Evolutionary conservation across 2,329 filamentous ascomycete genomes (phyloP).

Genomic region (Emmonsiellopsis sp.): DNA sequence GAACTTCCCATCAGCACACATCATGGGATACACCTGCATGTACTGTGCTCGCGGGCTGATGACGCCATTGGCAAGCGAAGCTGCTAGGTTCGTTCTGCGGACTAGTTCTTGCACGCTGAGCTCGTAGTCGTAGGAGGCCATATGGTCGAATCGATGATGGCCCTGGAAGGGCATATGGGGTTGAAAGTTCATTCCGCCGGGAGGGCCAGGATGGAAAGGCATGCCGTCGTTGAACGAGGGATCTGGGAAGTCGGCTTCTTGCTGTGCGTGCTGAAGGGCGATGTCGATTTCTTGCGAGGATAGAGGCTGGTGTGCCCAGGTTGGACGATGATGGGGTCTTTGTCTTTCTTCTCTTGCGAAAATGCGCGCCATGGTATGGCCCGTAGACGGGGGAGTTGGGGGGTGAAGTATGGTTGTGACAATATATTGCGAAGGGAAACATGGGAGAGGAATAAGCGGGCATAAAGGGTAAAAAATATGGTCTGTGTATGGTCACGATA

Average conservation of each 20-base stretch:
- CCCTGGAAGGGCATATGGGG: background rate
- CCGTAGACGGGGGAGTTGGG: too few relatives aligned
- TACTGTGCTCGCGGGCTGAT: conserved; percentile 13
- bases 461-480: too few relatives aligned
- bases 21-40: conserved; percentile 16
- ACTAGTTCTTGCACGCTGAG: conserved; percentile 9
- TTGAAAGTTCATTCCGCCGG: too few relatives aligned
- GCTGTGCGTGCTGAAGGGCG: background rate
- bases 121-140: conserved; percentile 1
- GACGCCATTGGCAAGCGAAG: conserved; percentile 14
- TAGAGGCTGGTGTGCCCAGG: background rate
- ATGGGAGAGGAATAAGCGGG: too few relatives aligned
- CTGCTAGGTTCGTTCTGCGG: conserved; percentile 15
- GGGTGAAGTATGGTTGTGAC: too few relatives aligned
- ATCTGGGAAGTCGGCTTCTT: background rate
- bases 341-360: too few relatives aligned
- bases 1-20: conserved; percentile 16
- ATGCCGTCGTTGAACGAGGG: background rate
- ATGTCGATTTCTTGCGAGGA: background rate
- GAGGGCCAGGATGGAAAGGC: background rate
- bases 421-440: too few relatives aligned
- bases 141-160: background rate
- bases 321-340: background rate
- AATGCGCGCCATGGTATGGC: too few relatives aligned
- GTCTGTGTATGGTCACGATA: too few relatives aligned